phyloP scores from a whole-genome alignment of 352 stramenopile genomes.

The Halophytophthora batemanensis region DNA sequence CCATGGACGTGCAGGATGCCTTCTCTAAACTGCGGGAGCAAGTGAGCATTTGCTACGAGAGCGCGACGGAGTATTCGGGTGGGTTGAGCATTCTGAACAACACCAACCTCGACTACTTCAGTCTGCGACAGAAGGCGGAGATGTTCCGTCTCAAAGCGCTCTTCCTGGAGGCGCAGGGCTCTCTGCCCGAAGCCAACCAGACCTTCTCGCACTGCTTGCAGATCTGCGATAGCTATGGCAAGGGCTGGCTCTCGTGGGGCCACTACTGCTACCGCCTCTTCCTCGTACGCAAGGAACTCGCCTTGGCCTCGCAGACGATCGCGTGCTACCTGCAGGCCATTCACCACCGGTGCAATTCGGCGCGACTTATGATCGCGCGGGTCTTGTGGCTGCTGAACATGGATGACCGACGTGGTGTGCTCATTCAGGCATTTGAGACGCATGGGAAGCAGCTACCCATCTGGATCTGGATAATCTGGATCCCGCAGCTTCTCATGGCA shows the following conservation, averaged over 20 bases:
- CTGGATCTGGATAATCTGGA: constrained; percentile 99
- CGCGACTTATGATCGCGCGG: constrained; percentile 86
- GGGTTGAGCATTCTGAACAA: constrained; percentile 92
- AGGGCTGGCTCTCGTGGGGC: constrained; percentile 95
- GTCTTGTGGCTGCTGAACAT: constrained; percentile 90
- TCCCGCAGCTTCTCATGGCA: constrained; percentile 95
- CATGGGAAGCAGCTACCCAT: constrained; percentile 93
- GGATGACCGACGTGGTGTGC: constrained; percentile 70
- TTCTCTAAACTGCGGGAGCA: constrained; percentile 92
- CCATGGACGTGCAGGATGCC: constrained; percentile 92
- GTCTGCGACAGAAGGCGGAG: constrained; percentile 88
- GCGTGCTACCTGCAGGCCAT: constrained; percentile 93
- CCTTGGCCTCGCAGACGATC: constrained; percentile 87
- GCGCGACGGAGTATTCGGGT: constrained; percentile 79
- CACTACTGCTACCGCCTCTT: constrained; percentile 90
- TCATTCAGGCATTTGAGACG: constrained; percentile 91
- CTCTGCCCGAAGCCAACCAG: constrained; percentile 79
- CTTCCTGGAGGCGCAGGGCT: constrained; percentile 85
- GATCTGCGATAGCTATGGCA: constrained; percentile 91
- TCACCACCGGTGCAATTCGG: constrained; percentile 87
- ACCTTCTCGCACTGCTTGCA: constrained; percentile 91
- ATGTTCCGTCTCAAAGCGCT: constrained; percentile 91
- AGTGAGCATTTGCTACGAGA: constrained; percentile 92
- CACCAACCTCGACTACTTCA: constrained; percentile 93
- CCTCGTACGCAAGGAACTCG: constrained; percentile 64